These are phyloP conservation scores for Xerocomellus chrysenteron DNA, from an alignment of 768 basidiomycete genomes.

Conservation along the genomic window DNA sequence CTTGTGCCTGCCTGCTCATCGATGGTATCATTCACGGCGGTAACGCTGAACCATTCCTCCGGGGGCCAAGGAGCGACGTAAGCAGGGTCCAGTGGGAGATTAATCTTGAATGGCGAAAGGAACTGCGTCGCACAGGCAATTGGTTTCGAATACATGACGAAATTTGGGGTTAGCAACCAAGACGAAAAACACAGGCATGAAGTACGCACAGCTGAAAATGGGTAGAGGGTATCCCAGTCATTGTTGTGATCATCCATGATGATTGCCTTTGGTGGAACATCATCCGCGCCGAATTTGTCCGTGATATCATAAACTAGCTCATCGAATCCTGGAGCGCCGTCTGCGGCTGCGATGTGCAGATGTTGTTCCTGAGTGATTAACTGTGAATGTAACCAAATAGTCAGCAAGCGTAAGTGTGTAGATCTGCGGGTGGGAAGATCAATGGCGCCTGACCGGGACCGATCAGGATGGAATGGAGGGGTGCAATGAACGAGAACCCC, in stretches of 20 bases:
- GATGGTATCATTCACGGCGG: constrained; percentile 54
- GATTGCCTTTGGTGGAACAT: constrained; percentile 42
- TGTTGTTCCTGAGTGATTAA: constrained; percentile 69
- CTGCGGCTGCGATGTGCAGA: constrained; percentile 79
- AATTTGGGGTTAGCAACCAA: neutral
- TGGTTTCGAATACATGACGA: neutral
- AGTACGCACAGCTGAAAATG: constrained; percentile 65
- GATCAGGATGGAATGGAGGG: too few relatives aligned
- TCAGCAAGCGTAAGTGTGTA: neutral
- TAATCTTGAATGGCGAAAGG: constrained; percentile 79
- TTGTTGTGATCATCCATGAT: constrained; percentile 73
- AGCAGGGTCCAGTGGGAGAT: constrained; percentile 48
- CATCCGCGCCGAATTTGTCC: constrained; percentile 51
- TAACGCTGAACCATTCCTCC: constrained; percentile 49
- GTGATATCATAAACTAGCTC: constrained; percentile 62
- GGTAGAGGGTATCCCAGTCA: constrained; percentile 88
- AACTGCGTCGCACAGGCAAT: constrained; percentile 47
- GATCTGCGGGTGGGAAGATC: neutral
- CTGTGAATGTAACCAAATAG: constrained; percentile 35
- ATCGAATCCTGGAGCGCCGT: constrained; percentile 76
- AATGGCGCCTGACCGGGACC: neutral
- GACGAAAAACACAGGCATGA: neutral
- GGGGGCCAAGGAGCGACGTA: constrained; percentile 53
- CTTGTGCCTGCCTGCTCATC: constrained; percentile 63
- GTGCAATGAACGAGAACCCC: too few relatives aligned